phyloP scores from a whole-genome alignment of 352 stramenopile species.

The Pythium chondricola region DNA sequence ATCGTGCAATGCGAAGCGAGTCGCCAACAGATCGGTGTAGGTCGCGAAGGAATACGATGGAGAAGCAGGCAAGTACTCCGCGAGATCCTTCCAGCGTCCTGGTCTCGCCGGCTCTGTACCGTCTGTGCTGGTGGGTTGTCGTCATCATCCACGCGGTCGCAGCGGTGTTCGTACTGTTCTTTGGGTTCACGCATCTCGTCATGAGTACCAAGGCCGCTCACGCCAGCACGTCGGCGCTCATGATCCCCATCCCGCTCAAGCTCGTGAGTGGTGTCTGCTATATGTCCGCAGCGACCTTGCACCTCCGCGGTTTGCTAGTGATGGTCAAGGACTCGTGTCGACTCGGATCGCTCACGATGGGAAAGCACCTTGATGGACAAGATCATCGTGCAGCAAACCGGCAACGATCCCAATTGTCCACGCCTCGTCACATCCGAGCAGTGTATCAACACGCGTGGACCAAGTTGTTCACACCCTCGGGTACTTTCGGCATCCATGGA shows the following conservation, averaged over 20 bases:
- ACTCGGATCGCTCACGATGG: too few relatives aligned
- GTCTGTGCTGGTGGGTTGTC: not conserved
- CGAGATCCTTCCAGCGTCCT: too few relatives aligned
- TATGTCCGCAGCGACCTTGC: not conserved
- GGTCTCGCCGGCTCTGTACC: slow-evolving; percentile 10
- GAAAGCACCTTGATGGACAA: not conserved
- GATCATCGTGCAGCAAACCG: too few relatives aligned
- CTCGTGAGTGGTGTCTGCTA: not conserved
- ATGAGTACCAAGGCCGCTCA: not conserved
- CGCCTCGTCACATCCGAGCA: not conserved
- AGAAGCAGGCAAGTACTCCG: too few relatives aligned
- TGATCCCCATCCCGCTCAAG: not conserved
- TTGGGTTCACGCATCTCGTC: not conserved
- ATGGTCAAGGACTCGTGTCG: too few relatives aligned
- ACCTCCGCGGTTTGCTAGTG: too few relatives aligned
- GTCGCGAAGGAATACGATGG: too few relatives aligned
- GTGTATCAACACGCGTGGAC: too few relatives aligned
- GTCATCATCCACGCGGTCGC: not conserved
- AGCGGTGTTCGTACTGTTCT: not conserved
- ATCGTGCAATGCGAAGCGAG: too few relatives aligned
- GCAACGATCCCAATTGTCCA: not conserved
- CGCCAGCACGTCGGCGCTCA: not conserved
- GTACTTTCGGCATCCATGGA: not conserved
- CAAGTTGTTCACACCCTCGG: not conserved
- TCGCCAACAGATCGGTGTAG: too few relatives aligned